Base-by-base conservation (phyloP, 2,329 filamentous ascomycete genomes). In the Fusarium illudens region DNA sequence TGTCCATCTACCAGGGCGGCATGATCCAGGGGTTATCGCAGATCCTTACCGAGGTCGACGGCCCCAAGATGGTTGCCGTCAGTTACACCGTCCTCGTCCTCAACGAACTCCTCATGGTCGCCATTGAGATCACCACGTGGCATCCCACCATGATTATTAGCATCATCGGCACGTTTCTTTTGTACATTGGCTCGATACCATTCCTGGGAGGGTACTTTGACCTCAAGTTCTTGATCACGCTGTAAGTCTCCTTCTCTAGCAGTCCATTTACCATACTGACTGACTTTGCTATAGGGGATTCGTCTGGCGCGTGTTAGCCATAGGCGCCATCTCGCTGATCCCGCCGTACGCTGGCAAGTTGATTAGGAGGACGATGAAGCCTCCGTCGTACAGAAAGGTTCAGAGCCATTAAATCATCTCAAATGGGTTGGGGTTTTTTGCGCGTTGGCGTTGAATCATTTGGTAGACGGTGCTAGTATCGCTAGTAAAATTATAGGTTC, bases 31-130 rank as follows among this genome's bases (percentile, higher is more conserved):
- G 95, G n/a, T 86, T 97, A 12, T 90, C 92, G 1, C 94, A 99
- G 78, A 84, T 99, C 15, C 86, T 99, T 20, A 92, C 96, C 4
- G 90, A 92, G 65, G 89, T 92, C 3, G 89, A 93, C 68, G 86
- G 89, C 1, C 83, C 86, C 12, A 84, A 83, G 62, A 97, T 99
- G 90, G 92, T 98, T 57, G 89, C 92, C 22, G 92, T 99, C 46
- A 94, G 90, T 60, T 99, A 97, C 77, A 96, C 95, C 0, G 93
- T 94, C 1, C 87, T 99, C 3, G 89, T 99, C 6, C 83, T 98
- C 65, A 99, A 98, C 78, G 96, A 99, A 78, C 86, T 99, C 62
- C 87, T 96, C 72, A 99, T 99, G 96, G 96, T 98, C 3, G 95
- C 94, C 4, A 93, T 97, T 62, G 92, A 97, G 77, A 92, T 99